Evolutionary conservation across 176 grass and related monocot species (phyloP).

Genomic region (Puccinellia tenuiflora): DNA sequence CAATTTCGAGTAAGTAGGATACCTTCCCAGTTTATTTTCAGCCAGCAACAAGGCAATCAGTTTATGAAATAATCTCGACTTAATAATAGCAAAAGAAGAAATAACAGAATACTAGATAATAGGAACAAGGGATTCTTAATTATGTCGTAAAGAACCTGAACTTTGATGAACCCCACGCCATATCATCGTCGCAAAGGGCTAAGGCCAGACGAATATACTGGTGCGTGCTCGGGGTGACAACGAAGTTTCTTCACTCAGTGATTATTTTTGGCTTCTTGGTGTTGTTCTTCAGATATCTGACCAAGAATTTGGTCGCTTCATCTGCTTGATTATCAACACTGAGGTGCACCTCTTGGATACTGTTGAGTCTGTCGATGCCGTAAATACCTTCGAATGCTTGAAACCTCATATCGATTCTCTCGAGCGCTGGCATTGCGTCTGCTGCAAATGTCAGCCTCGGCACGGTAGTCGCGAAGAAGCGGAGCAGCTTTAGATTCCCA

Average conservation of each 20-base stretch:
- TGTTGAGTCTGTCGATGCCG: background rate
- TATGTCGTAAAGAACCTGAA: too few relatives aligned
- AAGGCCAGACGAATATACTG: too few relatives aligned
- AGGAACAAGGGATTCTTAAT: too few relatives aligned
- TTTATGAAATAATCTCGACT: too few relatives aligned
- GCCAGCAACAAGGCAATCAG: too few relatives aligned
- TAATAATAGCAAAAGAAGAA: too few relatives aligned
- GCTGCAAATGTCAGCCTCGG: background rate
- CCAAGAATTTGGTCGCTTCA: background rate
- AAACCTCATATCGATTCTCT: background rate
- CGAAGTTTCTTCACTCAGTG: background rate
- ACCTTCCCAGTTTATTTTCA: too few relatives aligned
- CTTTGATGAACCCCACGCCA: too few relatives aligned
- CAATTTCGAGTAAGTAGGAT: too few relatives aligned
- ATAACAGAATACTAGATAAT: too few relatives aligned
- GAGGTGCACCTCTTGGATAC: background rate
- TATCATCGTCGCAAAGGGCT: too few relatives aligned
- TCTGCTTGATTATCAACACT: background rate
- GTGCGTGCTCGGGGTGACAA: too few relatives aligned
- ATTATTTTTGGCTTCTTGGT: background rate
- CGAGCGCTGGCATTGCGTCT: background rate
- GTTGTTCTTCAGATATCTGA: background rate
- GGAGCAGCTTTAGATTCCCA: background rate
- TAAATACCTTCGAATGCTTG: background rate
- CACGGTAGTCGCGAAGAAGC: background rate